These are phyloP conservation scores for Stagonosporopsis tanaceti DNA, from an alignment of 2,329 filamentous ascomycete genomes.

Conservation along the genomic window DNA sequence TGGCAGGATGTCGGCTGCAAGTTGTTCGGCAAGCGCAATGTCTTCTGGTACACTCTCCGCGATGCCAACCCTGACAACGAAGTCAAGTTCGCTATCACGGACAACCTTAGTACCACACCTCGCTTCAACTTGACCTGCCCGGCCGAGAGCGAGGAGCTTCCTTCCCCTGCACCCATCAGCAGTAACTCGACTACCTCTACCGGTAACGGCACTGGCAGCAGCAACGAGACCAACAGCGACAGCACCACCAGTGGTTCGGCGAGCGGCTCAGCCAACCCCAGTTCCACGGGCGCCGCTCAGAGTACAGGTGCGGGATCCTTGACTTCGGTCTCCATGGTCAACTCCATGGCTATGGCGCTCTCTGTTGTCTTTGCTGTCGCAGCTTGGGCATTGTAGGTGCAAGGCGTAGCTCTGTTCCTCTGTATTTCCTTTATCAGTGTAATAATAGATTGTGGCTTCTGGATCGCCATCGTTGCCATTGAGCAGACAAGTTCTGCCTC, in stretches of 20 bases:
- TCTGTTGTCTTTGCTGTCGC: constrained; percentile 38
- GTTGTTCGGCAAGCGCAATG: constrained; percentile 43
- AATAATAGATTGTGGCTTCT: background rate
- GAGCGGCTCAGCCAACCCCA: constrained; percentile 8
- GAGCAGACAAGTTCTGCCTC: background rate
- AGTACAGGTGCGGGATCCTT: constrained; percentile 20
- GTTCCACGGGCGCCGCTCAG: constrained; percentile 6
- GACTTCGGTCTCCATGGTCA: constrained; percentile 28
- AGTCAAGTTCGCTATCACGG: constrained; percentile 66
- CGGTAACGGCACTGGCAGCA: constrained; percentile 22
- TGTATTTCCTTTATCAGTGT: constrained; percentile 10
- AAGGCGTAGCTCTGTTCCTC: background rate
- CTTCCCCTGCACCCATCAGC: constrained; percentile 21
- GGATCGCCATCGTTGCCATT: background rate
- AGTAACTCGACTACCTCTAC: constrained; percentile 28
- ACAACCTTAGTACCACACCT: constrained; percentile 61
- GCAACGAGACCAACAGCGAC: constrained; percentile 12
- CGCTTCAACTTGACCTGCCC: constrained; percentile 63
- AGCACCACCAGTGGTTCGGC: constrained; percentile 6
- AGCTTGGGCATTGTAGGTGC: constrained; percentile 34
- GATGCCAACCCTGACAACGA: constrained; percentile 63
- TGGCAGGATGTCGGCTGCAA: constrained; percentile 47
- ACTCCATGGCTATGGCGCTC: constrained; percentile 36
- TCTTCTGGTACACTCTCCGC: constrained; percentile 48
- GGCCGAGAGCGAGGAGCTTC: constrained; percentile 25